Evolutionary conservation across 169 alveolate genomes (phyloP).

Genomic region (Plasmodium falciparum): DNA sequence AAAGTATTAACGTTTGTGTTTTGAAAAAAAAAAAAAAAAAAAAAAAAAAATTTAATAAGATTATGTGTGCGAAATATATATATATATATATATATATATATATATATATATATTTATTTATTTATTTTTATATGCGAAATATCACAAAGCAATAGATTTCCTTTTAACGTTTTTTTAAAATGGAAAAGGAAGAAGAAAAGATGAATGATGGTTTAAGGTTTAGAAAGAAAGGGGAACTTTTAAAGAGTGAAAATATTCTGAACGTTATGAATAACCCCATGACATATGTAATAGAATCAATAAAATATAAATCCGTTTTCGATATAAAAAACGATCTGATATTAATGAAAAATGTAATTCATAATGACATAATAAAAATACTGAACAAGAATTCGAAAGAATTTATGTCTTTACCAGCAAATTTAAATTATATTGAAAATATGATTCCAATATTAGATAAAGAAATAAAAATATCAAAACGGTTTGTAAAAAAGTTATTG

Average conservation of each 20-base stretch:
- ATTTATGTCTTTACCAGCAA: conserved; percentile 72
- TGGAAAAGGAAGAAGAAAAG: background rate
- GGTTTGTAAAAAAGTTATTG: conserved; percentile 25
- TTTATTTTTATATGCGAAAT: background rate
- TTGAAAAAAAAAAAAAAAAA: too few relatives aligned
- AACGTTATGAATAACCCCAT: conserved; percentile 30
- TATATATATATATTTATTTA: too few relatives aligned
- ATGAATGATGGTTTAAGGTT: background rate
- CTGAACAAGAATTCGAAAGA: conserved; percentile 43
- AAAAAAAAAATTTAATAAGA: too few relatives aligned
- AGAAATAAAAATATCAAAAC: conserved; percentile 33
- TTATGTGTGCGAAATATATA: too few relatives aligned
- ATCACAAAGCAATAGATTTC: background rate
- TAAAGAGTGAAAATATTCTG: conserved; percentile 34
- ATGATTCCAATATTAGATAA: conserved; percentile 50
- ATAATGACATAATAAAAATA: conserved; percentile 62
- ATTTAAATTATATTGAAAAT: conserved; percentile 57
- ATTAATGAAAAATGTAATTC: conserved; percentile 51
- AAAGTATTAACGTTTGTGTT: too few relatives aligned
- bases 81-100: too few relatives aligned
- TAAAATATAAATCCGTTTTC: conserved; percentile 18
- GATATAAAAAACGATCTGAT: conserved; percentile 55
- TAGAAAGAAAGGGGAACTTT: conserved; percentile 2
- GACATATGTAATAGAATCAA: conserved; percentile 36
- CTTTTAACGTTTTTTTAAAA: background rate